Conservation (phyloP, 1,284 basidiomycete genomes). For the Cutaneotrichosporon cutaneum region DNA sequence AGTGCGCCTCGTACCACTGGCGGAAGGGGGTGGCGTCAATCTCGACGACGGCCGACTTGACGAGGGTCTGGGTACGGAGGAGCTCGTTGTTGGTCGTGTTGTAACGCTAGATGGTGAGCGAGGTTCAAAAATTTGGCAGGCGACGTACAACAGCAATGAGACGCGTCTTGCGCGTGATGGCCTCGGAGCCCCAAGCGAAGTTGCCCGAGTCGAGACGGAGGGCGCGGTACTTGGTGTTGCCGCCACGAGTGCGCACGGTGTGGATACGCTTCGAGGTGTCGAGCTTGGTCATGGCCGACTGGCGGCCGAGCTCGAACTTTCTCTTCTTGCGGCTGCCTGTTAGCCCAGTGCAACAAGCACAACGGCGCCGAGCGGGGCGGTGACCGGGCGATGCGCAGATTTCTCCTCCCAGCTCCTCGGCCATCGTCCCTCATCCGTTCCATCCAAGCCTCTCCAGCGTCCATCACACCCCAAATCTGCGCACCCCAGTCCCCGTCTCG, state of each 20-base stretch:
- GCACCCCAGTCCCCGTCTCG: constrained; percentile 16
- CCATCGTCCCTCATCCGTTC: neutral
- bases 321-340: constrained; percentile 78
- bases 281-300: constrained; percentile 91
- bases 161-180: constrained; percentile 87
- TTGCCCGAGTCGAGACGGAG: constrained; percentile 91
- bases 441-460: neutral
- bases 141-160: constrained; percentile 88
- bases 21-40: constrained; percentile 95
- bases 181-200: constrained; percentile 95
- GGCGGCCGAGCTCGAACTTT: constrained; percentile 97
- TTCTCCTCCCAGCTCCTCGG: neutral
- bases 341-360: constrained; percentile 14
- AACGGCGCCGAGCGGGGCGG: neutral
- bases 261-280: constrained; percentile 84
- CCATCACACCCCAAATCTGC: neutral
- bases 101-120: constrained; percentile 66
- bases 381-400: neutral
- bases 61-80: constrained; percentile 95
- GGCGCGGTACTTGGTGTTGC: constrained; percentile 88
- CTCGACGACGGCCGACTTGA: constrained; percentile 92
- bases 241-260: constrained; percentile 87
- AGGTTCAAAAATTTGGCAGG: neutral
- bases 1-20: constrained; percentile 97
- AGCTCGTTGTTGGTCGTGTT: constrained; percentile 98